Base-by-base conservation (phyloP, 257 asterid species). In the Nicotiana knightiana region DNA sequence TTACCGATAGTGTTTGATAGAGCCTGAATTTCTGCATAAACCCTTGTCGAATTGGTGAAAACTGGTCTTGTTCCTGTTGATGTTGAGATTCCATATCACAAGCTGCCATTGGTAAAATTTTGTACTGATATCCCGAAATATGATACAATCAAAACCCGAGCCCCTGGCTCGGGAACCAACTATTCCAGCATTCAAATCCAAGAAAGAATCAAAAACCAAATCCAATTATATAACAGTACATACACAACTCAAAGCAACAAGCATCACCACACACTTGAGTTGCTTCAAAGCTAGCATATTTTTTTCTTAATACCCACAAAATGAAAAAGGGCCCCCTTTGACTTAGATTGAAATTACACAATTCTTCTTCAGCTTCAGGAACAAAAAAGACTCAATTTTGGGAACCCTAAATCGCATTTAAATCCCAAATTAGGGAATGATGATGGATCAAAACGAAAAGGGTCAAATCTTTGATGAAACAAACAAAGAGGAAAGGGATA, bases 1-100 rank as follows among this genome's bases (percentile, higher is more conserved):
- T 81, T 93, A 95, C 99, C 97, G 99, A 91, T 88, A 81, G 91
- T 76, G 99, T 95, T 90, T 93, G 93, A 39, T 93, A 95, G 73
- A 95, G 98, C 79, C 97, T 91, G 88, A 95, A 95, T 90, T 95
- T 92, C 91, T 93, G 93, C 93, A 95, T 91, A 89, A 91, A 86
- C 76, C 93, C 92, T 77, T 87, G 91, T 1, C 89, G 82, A 51
- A 83, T 85, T 2, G 89, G 87, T 81, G 83, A 81, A 80, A 82
- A 88, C 18, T 79, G 84, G 81, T 28, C 88, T 80, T 81, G 86
- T 73, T 80, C 92, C 81, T 85, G 85, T 48, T 77, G 83, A 66
- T 35, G 64, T 67, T 79, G 68, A 5, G 39, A 79, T 18, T 83
- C 76, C 79, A 82, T 82, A 59, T 76, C 88, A 84, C 79, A 83